A percentile compares a stretch with the other conserved stretches of the same genome.
Conservation (phyloP, 345 rosid species). For the Rhodamnia rubescens region DNA sequence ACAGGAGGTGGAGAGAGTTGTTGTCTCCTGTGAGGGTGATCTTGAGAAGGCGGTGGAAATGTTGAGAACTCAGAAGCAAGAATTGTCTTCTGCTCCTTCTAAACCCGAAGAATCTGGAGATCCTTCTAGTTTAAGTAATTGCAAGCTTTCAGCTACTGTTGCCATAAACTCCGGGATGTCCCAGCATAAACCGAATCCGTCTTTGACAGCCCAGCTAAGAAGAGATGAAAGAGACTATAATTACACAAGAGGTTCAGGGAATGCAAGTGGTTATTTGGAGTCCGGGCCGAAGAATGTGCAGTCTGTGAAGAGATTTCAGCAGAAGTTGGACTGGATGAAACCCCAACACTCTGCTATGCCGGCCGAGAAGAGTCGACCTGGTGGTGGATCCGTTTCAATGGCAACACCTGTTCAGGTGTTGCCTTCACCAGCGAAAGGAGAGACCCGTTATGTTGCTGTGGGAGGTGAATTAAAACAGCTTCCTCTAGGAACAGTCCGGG, state of each 20-base stretch:
- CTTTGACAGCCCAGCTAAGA: slow-evolving; percentile 29
- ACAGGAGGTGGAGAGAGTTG: slow-evolving; percentile 81
- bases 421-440: slow-evolving; percentile 37
- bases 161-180: slow-evolving; percentile 2
- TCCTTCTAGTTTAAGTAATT: slow-evolving; percentile 26
- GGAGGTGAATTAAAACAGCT: slow-evolving; percentile 44
- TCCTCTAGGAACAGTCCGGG: slow-evolving; percentile 41
- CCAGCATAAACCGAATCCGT: slow-evolving; percentile 13
- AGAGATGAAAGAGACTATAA: slow-evolving; percentile 60
- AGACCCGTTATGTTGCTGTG: slow-evolving; percentile 28
- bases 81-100: slow-evolving; percentile 26
- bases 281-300: slow-evolving; percentile 28
- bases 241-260: slow-evolving; percentile 33
- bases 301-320: slow-evolving; percentile 43
- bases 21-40: slow-evolving; percentile 67
- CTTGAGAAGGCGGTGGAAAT: slow-evolving; percentile 53
- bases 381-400: slow-evolving; percentile 32
- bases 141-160: slow-evolving; percentile 12
- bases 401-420: slow-evolving; percentile 44
- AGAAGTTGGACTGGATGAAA: slow-evolving; percentile 57
- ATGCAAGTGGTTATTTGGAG: slow-evolving; percentile 21
- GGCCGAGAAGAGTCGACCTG: slow-evolving; percentile 48
- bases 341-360: slow-evolving; percentile 35
- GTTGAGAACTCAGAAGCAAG: slow-evolving; percentile 36
- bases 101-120: slow-evolving; percentile 57